Conservation (phyloP, 106 monocot genomes). For the Acanthochlamys bracteata region DNA sequence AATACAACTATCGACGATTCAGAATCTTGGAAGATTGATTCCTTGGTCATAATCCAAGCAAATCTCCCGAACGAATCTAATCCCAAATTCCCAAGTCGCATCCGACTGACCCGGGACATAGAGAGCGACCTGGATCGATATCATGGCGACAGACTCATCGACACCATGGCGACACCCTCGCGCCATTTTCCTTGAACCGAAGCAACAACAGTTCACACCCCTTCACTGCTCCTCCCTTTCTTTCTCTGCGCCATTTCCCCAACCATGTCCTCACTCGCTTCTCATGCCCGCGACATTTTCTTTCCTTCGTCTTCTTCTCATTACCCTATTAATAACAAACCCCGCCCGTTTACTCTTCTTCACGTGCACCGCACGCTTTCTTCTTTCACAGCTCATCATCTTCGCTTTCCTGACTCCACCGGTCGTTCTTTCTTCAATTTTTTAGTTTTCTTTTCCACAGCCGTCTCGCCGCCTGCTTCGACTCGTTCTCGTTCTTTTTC, state of each 20-base stretch:
- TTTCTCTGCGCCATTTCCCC: neutral
- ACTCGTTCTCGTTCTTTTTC: conserved; percentile 1
- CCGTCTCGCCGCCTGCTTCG: neutral
- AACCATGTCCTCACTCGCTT: neutral
- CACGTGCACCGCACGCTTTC: neutral
- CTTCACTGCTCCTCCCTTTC: neutral
- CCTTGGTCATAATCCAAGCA: too few species aligned
- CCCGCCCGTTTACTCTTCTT: neutral
- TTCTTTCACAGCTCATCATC: neutral
- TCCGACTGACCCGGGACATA: too few species aligned
- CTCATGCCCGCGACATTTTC: conserved; percentile 1
- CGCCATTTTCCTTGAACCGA: neutral
- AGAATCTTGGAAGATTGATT: too few species aligned
- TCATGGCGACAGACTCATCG: neutral
- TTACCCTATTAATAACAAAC: too few species aligned
- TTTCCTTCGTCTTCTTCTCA: neutral
- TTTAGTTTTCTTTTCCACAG: too few species aligned
- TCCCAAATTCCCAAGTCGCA: too few species aligned
- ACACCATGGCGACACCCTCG: conserved; percentile 1
- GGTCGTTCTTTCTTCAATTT: too few species aligned
- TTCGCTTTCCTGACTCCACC: too few species aligned
- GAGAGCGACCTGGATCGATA: too few species aligned
- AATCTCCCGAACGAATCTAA: too few species aligned
- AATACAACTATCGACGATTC: too few species aligned
- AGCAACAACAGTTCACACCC: neutral